Conservation (phyloP, 2,329 filamentous ascomycete genomes). For the Pseudogymnoascus sp. region DNA sequence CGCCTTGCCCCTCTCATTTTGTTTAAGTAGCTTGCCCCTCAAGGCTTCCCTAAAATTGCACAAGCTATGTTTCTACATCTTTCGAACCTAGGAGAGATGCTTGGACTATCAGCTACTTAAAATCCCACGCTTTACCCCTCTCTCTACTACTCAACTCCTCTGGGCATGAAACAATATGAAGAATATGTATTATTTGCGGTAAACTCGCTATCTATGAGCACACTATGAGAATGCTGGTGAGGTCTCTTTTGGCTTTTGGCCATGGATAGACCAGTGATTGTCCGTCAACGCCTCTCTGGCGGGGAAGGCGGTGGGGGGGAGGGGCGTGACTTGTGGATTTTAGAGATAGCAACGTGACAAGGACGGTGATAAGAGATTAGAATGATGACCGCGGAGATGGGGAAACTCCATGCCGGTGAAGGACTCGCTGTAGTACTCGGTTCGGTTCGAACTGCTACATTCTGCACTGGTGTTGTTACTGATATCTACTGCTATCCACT, state of each 20-base stretch:
- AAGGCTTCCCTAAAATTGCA: neutral
- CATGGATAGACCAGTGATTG: neutral
- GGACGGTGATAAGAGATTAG: neutral
- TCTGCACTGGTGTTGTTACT: no score
- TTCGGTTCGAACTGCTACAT: no score
- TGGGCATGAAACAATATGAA: neutral
- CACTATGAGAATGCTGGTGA: neutral
- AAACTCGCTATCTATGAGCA: neutral
- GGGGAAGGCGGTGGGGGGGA: conserved; percentile 3
- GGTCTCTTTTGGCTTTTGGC: neutral
- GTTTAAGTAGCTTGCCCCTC: neutral
- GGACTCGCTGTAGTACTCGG: no score
- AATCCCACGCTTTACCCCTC: neutral
- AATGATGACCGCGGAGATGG: no score
- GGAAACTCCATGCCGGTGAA: neutral
- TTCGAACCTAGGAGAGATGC: neutral
- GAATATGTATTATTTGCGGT: neutral
- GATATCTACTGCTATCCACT: no score
- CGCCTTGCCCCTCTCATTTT: neutral
- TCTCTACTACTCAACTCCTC: neutral
- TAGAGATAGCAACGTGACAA: conserved; percentile 1
- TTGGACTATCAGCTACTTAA: neutral
- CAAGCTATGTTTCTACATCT: neutral
- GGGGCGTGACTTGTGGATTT: conserved; percentile 3
- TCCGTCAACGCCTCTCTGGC: neutral